Evolutionary conservation across 1,139 yeast genomes (phyloP), one percentile per base, ranked within the genome.

Genomic region (Zhuliangozyma blackwelliae): DNA sequence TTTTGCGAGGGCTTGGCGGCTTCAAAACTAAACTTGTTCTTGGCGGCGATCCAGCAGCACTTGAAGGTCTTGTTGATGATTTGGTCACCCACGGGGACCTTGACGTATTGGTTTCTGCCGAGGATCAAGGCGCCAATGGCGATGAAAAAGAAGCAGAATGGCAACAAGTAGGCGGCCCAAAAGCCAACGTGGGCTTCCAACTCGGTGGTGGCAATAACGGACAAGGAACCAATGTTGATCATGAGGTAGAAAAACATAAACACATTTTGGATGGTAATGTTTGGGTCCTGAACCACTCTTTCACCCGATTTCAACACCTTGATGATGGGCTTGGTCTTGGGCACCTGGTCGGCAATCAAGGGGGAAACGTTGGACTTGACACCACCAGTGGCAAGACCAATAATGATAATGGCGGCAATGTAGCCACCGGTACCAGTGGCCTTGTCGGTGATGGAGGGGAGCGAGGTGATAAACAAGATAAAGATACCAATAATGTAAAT

Each of bases 311-410:
- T 61, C 47, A 62, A 57, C 28, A 59, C 57, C 38, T 53, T 59
- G 36, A 66, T 62, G 21, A 51, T 43, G 20, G 72, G 70, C 41
- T 56, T 61, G 28, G 63, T 61, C 43, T 64, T 65, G 49, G 73
- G 74, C 41, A 69, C 56, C 65, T 86, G 95, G 54, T 85, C 94
- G 38, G 89, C 89, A 57, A 86, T 76, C 55, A 84, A 69, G 26
- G 94, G 94, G 22, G 87, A 72, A 33, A 85, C 81, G 51, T 85
- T 84, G 29, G 92, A 72, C 60, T 86, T 86, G 57, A 86, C 85
- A 55, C 89, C 82, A 54, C 95, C 94, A 27, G 94, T 81, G 40
- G 88, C 94, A 32, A 83, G 49, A 51, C 94, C 92, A 53, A 85
- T 77, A 38, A 81, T 59, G 42, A 85, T 65, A 59, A 86, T 79